phyloP scores from a whole-genome alignment of 2,329 filamentous ascomycete species.

The Pyrenophora graminea region DNA sequence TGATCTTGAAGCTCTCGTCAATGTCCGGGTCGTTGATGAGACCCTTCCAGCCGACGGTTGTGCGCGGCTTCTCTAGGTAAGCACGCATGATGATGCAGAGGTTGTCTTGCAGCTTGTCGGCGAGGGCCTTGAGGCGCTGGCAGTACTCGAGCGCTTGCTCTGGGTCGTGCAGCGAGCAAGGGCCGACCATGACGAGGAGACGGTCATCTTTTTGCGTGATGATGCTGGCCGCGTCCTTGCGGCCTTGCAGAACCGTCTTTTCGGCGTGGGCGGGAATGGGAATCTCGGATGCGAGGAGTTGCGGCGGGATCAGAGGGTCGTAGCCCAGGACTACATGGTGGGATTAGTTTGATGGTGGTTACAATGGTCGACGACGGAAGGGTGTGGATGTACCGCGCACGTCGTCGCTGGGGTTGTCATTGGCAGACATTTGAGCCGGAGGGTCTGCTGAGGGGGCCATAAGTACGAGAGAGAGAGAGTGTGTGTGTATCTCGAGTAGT shows the following conservation, averaged over 20 bases:
- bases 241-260: slow-evolving; percentile 71
- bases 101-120: slow-evolving; percentile 79
- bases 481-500: neutral
- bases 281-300: slow-evolving; percentile 84
- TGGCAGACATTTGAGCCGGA: slow-evolving; percentile 35
- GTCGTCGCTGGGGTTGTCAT: slow-evolving; percentile 52
- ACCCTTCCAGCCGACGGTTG: slow-evolving; percentile 98
- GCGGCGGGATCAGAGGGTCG: slow-evolving; percentile 88
- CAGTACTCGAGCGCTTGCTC: slow-evolving; percentile 87
- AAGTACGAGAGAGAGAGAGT: neutral
- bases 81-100: slow-evolving; percentile 95
- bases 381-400: slow-evolving; percentile 52
- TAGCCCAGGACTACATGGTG: slow-evolving; percentile 76
- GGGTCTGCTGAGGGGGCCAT: slow-evolving; percentile 24
- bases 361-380: neutral
- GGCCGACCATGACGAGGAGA: slow-evolving; percentile 90
- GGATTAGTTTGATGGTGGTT: slow-evolving; percentile 22
- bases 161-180: slow-evolving; percentile 97
- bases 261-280: slow-evolving; percentile 65
- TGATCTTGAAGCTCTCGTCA: slow-evolving; percentile 96
- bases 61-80: slow-evolving; percentile 98
- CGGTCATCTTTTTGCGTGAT: slow-evolving; percentile 81
- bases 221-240: slow-evolving; percentile 71
- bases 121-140: slow-evolving; percentile 72
- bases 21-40: slow-evolving; percentile 99